A percentile compares a stretch with the other conserved stretches of the same genome.
These are phyloP conservation scores for Aspergillus sclerotiicarbonarius DNA, from an alignment of 495 filamentous ascomycete genomes.

Conservation along the genomic window DNA sequence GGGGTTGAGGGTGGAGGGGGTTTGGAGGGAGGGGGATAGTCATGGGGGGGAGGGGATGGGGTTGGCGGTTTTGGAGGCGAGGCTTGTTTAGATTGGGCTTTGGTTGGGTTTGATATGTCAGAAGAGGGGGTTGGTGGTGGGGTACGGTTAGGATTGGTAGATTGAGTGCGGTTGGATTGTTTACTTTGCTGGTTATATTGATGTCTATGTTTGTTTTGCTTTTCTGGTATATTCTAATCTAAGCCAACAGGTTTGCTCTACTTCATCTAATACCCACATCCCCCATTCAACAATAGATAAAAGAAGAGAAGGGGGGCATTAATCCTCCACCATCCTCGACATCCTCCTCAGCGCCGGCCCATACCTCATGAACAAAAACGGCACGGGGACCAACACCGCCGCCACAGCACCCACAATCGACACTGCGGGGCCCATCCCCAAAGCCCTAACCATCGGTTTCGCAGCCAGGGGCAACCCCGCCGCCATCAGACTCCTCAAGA, in stretches of 20 bases:
- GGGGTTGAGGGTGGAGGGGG: constrained; percentile 63
- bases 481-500: constrained; percentile 41
- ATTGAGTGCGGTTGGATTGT: too few relatives aligned
- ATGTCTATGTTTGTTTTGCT: too few relatives aligned
- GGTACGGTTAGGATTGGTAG: too few relatives aligned
- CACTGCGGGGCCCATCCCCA: constrained; percentile 64
- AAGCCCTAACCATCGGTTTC: constrained; percentile 54
- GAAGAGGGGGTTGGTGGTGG: too few relatives aligned
- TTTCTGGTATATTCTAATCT: too few relatives aligned
- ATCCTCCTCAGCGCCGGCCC: constrained; percentile 1
- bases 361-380: constrained; percentile 14
- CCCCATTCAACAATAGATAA: too few relatives aligned
- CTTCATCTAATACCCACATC: too few relatives aligned
- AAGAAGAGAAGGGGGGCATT: too few relatives aligned
- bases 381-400: constrained; percentile 4
- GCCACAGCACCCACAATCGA: constrained; percentile 60
- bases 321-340: not conserved
- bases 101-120: too few relatives aligned
- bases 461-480: constrained; percentile 62
- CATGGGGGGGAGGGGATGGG: not conserved
- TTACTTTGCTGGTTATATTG: too few relatives aligned
- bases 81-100: not conserved
- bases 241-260: too few relatives aligned
- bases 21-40: constrained; percentile 11
- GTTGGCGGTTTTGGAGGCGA: not conserved